Base-by-base conservation (phyloP, 371 early-diverging fungal genomes). In the Apophysomyces variabilis region DNA sequence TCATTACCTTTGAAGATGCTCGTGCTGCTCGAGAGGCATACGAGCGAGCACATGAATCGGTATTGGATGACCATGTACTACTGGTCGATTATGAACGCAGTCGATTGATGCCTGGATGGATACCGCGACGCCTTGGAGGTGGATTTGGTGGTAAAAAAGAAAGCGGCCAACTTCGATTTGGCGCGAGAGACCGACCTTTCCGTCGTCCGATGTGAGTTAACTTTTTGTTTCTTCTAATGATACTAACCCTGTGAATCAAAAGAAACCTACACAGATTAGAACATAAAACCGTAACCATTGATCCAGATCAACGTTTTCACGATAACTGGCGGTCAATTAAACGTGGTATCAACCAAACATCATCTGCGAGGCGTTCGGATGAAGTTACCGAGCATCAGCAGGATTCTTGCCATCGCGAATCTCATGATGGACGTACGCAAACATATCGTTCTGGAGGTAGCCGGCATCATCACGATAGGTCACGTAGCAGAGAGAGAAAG, bases 111-210 rank as follows among this genome's bases (percentile, higher is more conserved):
- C 58, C 77, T 57, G 79, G 79, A 1, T 89, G 89, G 89, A 62
- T 82, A 36, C 89, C 89, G 26, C 74, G 89, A 38, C 72, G 88
- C 61, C 60, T 87, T 18, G 89, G 89, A 8, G 89, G 89, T 56
- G 89, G 89, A 21, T 83, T 80, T 61, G 85, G 86, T 14, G 89
- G 89, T 7, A 69, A 74, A 62, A 89, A 87, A 61, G 86, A 85
- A 69, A 85, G 85, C 12, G 88, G 89, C 0, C 89, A 89, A 66
- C 61, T 89, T 56, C 67, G 89, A 46, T 89, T 89, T 75, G 89
- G 89, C 43, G 84, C 77, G 6, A 74, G 85, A 66, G 86, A 85
- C 57, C 68, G 83, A 32, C 85, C 85, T 4, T 89, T 89, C 66
- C 75, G 80, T 65, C 60, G 72, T 41, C 82, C 84, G 21, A 46